Evolutionary conservation across 2,329 filamentous ascomycete species (phyloP), one percentile per base, ranked within the genome.

Genomic region (Scortechinia acanthostroma): DNA sequence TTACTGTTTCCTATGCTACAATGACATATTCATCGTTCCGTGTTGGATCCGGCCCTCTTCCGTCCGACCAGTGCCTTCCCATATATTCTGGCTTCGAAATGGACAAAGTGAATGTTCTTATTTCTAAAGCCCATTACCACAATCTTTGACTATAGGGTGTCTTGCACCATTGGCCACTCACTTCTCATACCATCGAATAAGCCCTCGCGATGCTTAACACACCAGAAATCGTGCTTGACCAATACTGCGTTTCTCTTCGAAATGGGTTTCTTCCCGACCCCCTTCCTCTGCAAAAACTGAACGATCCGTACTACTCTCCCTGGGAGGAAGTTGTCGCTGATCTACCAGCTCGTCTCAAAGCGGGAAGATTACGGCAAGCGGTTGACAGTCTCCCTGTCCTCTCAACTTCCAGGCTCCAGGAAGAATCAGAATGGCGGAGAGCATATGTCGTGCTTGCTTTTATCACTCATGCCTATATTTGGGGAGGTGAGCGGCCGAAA

Each of bases 401-500:
- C 1, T 83, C 81, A 1, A 85, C 83, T 1, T 70, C 77, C 16
- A 68, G 73, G 4, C 69, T 95, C 4, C 59, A 62, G 3, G 74
- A 72, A 2, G 81, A 88, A 52, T 64, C 76, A 1, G 86, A 95
- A 67, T 94, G 88, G 88, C 74, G 84, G 51, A 73, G 90, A 52
- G 89, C 89, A 46, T 95, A 94, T 61, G 74, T 83, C 2, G 71
- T 94, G 4, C 69, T 96, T 35, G 80, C 77, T 0, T 93, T 94
- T 55, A 74, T 95, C 46, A 74, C 88, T 1, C 89, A 97, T 62
- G 83, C 80, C 6, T 95, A 95, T 62, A 81, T 96, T 17, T 97
- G 91, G 91, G 88, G 89, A 46, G 88, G 86, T 19, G 77, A 87
- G 37, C 74, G 70, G 46, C 86, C 90, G 2, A 72, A 75, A 49